Evolutionary conservation across 2,329 filamentous ascomycete species (phyloP).

Genomic region (Chrysoporthe puriensis): DNA sequence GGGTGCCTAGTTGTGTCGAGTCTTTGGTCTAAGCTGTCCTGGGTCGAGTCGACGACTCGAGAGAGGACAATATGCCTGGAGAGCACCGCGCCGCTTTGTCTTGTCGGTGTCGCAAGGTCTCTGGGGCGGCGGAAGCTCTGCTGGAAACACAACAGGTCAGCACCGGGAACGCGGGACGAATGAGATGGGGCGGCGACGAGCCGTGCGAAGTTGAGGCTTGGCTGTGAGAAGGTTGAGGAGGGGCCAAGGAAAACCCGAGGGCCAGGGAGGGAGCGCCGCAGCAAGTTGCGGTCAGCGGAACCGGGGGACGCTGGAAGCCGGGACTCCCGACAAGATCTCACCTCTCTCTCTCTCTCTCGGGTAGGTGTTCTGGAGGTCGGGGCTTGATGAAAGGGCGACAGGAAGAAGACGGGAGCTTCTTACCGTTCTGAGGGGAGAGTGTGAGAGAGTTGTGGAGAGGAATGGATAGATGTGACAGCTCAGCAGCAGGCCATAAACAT

Average conservation of each 20-base stretch:
- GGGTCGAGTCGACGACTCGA: conserved; percentile 18
- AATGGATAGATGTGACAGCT: conserved; percentile 5
- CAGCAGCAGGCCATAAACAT: conserved; percentile 16
- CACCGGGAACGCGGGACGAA: neutral
- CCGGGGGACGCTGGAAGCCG: conserved; percentile 12
- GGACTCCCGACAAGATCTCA: neutral
- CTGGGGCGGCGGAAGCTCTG: neutral
- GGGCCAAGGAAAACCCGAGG: conserved; percentile 12
- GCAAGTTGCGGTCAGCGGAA: conserved; percentile 29
- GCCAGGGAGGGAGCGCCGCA: conserved; percentile 5
- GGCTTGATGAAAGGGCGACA: neutral
- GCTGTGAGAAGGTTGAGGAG: neutral
- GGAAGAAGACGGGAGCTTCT: neutral
- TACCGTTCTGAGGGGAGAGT: neutral
- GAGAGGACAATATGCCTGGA: conserved; percentile 7
- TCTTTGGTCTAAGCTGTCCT: neutral
- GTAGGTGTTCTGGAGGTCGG: neutral
- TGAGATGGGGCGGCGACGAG: neutral
- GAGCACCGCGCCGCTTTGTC: conserved; percentile 2
- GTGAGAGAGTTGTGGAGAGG: neutral
- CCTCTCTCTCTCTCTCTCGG: neutral
- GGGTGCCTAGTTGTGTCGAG: neutral
- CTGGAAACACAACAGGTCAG: conserved; percentile 1
- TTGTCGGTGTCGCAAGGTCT: neutral
- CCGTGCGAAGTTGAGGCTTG: neutral